Evolutionary conservation across 2,329 filamentous ascomycete species (phyloP), one percentile per base, ranked within the genome.

Genomic region (Trichoderma cornu-damae): DNA sequence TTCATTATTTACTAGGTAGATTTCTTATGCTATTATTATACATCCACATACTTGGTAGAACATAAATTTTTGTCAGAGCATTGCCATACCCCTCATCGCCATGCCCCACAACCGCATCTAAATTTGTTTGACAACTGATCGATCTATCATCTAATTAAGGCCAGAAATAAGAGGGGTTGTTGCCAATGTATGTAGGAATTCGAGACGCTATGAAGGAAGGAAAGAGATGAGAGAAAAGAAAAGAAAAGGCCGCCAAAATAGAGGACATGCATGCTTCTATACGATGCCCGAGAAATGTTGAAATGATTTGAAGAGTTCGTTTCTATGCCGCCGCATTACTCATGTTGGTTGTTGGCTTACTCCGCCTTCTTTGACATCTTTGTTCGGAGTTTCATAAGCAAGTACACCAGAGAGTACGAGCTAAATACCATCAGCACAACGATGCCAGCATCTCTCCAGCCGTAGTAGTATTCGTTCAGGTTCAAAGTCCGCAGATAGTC

Each of bases 361-460:
- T 75, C 71, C 0, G 75, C 75, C 67, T 73, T 76, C 70, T 78
- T 79, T 1, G 75, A 75, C 6, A 71, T 70, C 70, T 78, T 78
- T 18, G 75, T 78, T 20, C 76, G 67, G 40, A 79, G 67, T 69
- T 77, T 78, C 76, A 79, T 79, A 53, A 79, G 65, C 2, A 63
- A 58, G 57, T 73, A 77, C 6, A 79, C 77, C 49, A 78, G 43
- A 0, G 66, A 67, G 53, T 86, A 87, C 1, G 77, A 79, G 56
- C 75, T 79, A 37, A 82, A 59, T 1, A 73, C 78, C 61, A 86
- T 85, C 4, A 82, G 70, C 1, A 78, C 79, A 2, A 80, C 77
- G 47, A 87, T 83, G 0, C 66, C 86, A 0, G 82, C 81, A 68
- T 89, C 77, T 48, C 86, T 77, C 86, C 86, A 89, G 0, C 83